These are phyloP conservation scores for Papiliotrema fonsecae DNA, from an alignment of 1,284 basidiomycete species.

Conservation along the genomic window DNA sequence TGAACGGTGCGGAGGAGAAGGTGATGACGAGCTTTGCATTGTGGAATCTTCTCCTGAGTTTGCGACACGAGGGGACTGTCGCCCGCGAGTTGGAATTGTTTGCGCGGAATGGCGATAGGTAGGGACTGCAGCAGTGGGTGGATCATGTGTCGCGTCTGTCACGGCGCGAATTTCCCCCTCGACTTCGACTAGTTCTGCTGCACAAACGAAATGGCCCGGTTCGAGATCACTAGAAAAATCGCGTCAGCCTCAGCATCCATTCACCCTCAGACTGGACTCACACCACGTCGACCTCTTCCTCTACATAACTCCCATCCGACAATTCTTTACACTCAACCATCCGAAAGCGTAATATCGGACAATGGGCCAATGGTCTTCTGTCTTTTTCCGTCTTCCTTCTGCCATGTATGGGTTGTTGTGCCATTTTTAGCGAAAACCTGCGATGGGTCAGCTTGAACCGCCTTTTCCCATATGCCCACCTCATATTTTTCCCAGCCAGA, in stretches of 20 bases:
- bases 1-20: background rate
- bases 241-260: background rate
- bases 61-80: too few species aligned
- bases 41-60: background rate
- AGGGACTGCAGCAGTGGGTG: background rate
- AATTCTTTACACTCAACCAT: slow-evolving; percentile 13
- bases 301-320: background rate
- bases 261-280: slow-evolving; percentile 1
- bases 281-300: slow-evolving; percentile 16
- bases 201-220: slow-evolving; percentile 22
- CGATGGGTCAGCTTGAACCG: background rate
- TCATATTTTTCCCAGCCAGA: slow-evolving; percentile 24
- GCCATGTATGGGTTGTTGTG: slow-evolving; percentile 30
- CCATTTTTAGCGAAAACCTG: slow-evolving; percentile 26
- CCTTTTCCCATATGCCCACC: slow-evolving; percentile 16
- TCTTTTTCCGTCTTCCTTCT: slow-evolving; percentile 35
- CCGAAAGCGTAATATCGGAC: slow-evolving; percentile 25
- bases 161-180: background rate
- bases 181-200: slow-evolving; percentile 14
- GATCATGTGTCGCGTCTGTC: background rate
- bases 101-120: background rate
- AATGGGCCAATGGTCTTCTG: slow-evolving; percentile 27
- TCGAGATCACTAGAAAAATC: slow-evolving; percentile 22
- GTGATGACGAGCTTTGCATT: background rate
- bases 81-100: too few species aligned